Evolutionary conservation across 768 basidiomycete species (phyloP).

Genomic region (Coprinopsis strossmayeri): DNA sequence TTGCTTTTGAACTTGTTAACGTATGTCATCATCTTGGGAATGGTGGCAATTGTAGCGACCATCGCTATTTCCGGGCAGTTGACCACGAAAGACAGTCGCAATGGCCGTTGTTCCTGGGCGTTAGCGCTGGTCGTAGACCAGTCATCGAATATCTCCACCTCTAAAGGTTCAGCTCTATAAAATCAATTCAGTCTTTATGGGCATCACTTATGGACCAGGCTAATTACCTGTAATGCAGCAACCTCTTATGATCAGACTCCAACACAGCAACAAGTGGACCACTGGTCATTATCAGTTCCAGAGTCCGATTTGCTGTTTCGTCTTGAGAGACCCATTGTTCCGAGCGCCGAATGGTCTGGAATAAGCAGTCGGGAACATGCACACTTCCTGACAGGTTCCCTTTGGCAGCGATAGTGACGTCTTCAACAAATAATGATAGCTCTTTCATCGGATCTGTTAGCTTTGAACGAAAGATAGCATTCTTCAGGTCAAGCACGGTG

Average conservation of each 20-base stretch:
- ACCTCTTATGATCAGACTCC: slow-evolving; percentile 70
- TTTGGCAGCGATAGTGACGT: slow-evolving; percentile 60
- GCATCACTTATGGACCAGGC: too few relatives aligned
- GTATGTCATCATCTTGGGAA: slow-evolving; percentile 72
- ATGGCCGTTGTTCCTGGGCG: slow-evolving; percentile 34
- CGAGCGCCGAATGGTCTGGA: slow-evolving; percentile 62
- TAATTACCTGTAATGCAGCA: slow-evolving; percentile 69
- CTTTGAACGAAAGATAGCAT: slow-evolving; percentile 59
- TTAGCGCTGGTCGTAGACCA: slow-evolving; percentile 52
- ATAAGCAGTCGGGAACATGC: slow-evolving; percentile 64
- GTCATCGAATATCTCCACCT: slow-evolving; percentile 72
- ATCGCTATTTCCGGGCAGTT: slow-evolving; percentile 62
- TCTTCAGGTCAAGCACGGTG: slow-evolving; percentile 56
- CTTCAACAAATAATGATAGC: slow-evolving; percentile 56
- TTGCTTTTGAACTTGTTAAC: slow-evolving; percentile 69
- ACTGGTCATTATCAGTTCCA: slow-evolving; percentile 71
- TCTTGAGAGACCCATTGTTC: slow-evolving; percentile 29
- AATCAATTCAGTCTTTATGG: neutral
- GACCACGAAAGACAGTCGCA: slow-evolving; percentile 72
- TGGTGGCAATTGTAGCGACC: slow-evolving; percentile 64
- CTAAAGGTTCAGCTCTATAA: slow-evolving; percentile 68
- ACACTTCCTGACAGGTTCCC: slow-evolving; percentile 68
- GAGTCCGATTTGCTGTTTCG: slow-evolving; percentile 42
- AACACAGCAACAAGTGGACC: slow-evolving; percentile 60
- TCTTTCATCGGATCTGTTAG: slow-evolving; percentile 57